Evolutionary conservation across 495 filamentous ascomycete species (phyloP).

Genomic region (Penicillium fimorum): DNA sequence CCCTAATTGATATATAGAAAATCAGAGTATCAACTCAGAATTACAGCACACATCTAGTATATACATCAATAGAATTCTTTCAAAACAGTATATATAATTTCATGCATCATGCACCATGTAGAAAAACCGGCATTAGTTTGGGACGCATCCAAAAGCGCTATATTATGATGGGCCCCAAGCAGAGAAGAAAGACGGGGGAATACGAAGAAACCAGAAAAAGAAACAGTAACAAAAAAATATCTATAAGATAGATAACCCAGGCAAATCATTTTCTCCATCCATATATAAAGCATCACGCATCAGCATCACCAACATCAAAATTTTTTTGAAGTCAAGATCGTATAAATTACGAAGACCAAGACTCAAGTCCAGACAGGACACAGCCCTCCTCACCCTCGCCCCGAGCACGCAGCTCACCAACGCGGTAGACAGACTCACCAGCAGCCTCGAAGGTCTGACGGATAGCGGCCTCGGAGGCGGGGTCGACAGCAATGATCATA

Average conservation of each 20-base stretch:
- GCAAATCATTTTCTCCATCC: conserved; percentile 7
- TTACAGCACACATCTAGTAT: neutral
- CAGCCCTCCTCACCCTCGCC: conserved; percentile 59
- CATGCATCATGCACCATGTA: conserved; percentile 23
- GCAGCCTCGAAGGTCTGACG: conserved; percentile 51
- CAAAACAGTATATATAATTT: conserved; percentile 24
- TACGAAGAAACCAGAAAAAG: conserved; percentile 14
- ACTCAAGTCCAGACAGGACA: conserved; percentile 64
- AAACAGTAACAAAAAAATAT: conserved; percentile 10
- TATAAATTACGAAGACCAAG: conserved; percentile 53
- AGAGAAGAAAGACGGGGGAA: conserved; percentile 7
- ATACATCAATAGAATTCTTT: neutral
- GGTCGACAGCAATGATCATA: conserved; percentile 79
- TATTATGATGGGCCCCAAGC: conserved; percentile 9
- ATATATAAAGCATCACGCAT: conserved; percentile 12
- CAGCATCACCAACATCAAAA: conserved; percentile 8
- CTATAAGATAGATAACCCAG: conserved; percentile 6
- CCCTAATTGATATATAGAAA: too few relatives aligned
- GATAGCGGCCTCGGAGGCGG: conserved; percentile 23
- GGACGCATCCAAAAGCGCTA: conserved; percentile 14
- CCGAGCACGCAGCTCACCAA: conserved; percentile 64
- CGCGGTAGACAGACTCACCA: conserved; percentile 75
- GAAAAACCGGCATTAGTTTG: conserved; percentile 19
- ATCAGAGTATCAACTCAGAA: too few relatives aligned
- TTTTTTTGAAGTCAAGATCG: conserved; percentile 1